Evolutionary conservation across 768 basidiomycete species (phyloP).

Genomic region (Boletus speciosus): DNA sequence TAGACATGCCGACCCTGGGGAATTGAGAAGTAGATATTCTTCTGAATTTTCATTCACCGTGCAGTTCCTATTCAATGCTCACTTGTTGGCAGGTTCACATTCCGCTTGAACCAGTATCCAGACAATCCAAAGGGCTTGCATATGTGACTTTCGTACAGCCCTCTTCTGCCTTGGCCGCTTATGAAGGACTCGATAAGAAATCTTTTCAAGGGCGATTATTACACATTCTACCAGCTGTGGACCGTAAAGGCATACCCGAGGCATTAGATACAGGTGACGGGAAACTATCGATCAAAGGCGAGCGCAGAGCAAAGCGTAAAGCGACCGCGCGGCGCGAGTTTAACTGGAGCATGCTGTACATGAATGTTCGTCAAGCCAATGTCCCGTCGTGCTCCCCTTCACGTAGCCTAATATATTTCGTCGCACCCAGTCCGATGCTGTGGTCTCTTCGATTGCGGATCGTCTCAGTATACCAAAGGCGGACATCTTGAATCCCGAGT

Average conservation of each 20-base stretch:
- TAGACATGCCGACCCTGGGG: conserved; percentile 44
- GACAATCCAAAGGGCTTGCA: conserved; percentile 57
- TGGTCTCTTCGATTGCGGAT: conserved; percentile 84
- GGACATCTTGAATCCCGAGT: conserved; percentile 83
- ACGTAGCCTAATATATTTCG: conserved; percentile 20
- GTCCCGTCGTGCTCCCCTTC: conserved; percentile 14
- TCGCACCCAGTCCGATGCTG: conserved; percentile 79
- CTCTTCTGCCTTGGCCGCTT: conserved; percentile 61
- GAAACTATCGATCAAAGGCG: conserved; percentile 57
- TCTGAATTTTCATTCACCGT: conserved; percentile 32
- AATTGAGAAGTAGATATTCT: conserved; percentile 49
- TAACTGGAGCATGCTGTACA: conserved; percentile 92
- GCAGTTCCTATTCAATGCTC: not conserved
- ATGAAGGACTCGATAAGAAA: conserved; percentile 71
- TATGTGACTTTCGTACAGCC: conserved; percentile 52
- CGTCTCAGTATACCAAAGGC: conserved; percentile 85
- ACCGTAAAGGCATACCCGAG: conserved; percentile 50
- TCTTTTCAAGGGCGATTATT: conserved; percentile 90
- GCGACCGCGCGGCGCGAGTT: conserved; percentile 71
- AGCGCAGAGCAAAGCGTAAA: conserved; percentile 57
- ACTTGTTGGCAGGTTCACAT: conserved; percentile 49
- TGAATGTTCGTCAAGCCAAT: conserved; percentile 75
- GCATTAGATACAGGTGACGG: conserved; percentile 40
- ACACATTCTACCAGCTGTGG: conserved; percentile 84
- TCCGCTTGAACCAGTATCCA: conserved; percentile 45